Base-by-base conservation (phyloP, 2,329 filamentous ascomycete genomes). In the Phaeosphaeriaceae sp. region DNA sequence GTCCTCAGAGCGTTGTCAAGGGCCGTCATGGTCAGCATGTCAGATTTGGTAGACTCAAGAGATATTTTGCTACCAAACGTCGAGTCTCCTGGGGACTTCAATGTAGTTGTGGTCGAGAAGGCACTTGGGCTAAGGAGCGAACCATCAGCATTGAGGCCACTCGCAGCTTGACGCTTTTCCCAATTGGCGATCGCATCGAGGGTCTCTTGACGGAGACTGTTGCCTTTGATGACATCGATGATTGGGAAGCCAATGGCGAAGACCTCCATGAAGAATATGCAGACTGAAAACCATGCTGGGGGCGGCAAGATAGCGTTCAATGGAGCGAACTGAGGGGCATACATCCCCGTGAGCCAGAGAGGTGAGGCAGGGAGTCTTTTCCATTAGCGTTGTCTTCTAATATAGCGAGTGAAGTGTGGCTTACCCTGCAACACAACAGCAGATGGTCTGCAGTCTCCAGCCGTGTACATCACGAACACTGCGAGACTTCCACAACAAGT, bases 11-110 rank as follows among this genome's bases (percentile, higher is more conserved):
- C 69, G 35, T 74, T 74, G 49, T 76, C 74, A 3, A 76, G 56
- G 5, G 72, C 71, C 17, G 64, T 68, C 74, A 77, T 76, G 13
- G 72, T 77, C 49, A 73, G 63, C 60, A 77, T 72, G 24, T 70
- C 72, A 2, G 68, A 73, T 48, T 69, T 71, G 3, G 64, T 65
- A 9, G 71, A 72, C n/a, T 74, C 71, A 23, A 71, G 49, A 0
- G 72, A 72, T 10, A 53, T 51, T 22, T 60, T 69, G 48, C 55
- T 44, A n/a, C 26, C 56, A 42, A 62, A 8, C 11, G 58, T 64
- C 17, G 56, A 21, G 17, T 59, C 63, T 1, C 56, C 58, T 7
- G 42, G 52, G 1, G 60, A 59, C 47, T 59, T 61, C 46, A 70
- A 56, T 1, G 67, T 67, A 4, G 69, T 72, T 13, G 66, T 66